phyloP scores from a whole-genome alignment of 331 rosid species.

The Rhamnella rubrinervis region DNA sequence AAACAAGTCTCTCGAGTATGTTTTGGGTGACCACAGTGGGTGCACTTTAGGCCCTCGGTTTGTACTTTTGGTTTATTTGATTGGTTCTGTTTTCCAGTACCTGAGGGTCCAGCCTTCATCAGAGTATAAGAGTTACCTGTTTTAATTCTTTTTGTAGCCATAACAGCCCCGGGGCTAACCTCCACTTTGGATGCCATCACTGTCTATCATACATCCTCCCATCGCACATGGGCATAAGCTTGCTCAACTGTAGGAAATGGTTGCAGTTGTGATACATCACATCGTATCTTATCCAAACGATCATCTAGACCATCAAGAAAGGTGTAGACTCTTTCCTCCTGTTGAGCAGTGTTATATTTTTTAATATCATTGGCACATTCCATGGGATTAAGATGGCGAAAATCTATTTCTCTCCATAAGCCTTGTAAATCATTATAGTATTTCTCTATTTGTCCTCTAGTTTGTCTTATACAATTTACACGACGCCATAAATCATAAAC shows the following conservation, averaged over 20 bases:
- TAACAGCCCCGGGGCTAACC: background rate
- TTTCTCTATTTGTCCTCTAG: too few species aligned
- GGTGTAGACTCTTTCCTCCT: too few species aligned
- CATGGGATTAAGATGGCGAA: too few species aligned
- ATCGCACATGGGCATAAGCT: background rate
- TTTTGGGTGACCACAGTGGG: background rate
- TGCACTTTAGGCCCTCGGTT: background rate
- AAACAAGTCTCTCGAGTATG: background rate
- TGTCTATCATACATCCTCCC: background rate
- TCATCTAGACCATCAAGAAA: background rate
- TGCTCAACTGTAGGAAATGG: background rate
- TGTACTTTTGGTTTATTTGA: background rate
- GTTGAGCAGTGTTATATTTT: too few species aligned
- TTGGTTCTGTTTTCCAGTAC: background rate
- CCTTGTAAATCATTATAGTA: too few species aligned
- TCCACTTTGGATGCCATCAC: background rate
- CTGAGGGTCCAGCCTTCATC: too few species aligned
- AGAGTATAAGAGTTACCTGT: background rate
- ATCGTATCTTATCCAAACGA: background rate
- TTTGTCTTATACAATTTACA: too few species aligned
- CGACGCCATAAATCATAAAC: too few species aligned
- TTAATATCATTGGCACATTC: too few species aligned
- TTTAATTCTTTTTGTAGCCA: background rate
- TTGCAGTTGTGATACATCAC: background rate
- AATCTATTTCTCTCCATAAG: too few species aligned